Base-by-base conservation (phyloP, 495 filamentous ascomycete species). In the Xylaria cubensis region DNA sequence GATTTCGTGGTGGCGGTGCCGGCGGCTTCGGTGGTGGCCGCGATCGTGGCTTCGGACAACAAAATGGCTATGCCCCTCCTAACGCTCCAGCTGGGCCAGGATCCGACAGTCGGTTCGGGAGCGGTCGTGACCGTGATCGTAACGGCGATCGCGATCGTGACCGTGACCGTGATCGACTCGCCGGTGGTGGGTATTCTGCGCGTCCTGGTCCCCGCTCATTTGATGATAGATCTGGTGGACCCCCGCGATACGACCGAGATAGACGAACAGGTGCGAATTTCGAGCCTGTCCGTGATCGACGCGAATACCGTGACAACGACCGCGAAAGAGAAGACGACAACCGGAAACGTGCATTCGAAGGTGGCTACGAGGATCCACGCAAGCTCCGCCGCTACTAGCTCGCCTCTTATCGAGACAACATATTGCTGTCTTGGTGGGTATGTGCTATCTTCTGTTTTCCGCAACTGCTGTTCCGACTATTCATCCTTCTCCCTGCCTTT, bases 21-120 rank as follows among this genome's bases (percentile, higher is more conserved):
- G 84, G 86, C 70, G 87, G 86, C 67, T 77, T 78, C 64, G 86
- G 87, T 39, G 84, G 88, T 24, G 90, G 88, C 74, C 86, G 90
- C 48, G 86, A 88, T 77, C 89, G 92, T 69, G 85, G 86, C 69
- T 81, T 84, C 44, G 88, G 92, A 69, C 86, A 82, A 64, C 81
- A 79, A 51, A 83, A 80, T 39, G 80, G 81, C 29, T 83, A 81
- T 66, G 84, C 92, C 63, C 92, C 92, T 65, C 90, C 92, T 36
- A 93, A 94, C 78, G 93, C 93, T 42, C 93, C 93, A 29, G 91
- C 92, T 73, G 93, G 93, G 41, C 93, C 92, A n/a, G 89, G 92
- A 69, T 90, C 89, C 76, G 87, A 86, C 73, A 83, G 87, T 50
- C 86, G 86, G 71, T 90, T 80, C 82, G 83, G 71, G 81, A 83